Base-by-base conservation (phyloP, 1,284 basidiomycete species). In the Cryptococcus amylolentus region DNA sequence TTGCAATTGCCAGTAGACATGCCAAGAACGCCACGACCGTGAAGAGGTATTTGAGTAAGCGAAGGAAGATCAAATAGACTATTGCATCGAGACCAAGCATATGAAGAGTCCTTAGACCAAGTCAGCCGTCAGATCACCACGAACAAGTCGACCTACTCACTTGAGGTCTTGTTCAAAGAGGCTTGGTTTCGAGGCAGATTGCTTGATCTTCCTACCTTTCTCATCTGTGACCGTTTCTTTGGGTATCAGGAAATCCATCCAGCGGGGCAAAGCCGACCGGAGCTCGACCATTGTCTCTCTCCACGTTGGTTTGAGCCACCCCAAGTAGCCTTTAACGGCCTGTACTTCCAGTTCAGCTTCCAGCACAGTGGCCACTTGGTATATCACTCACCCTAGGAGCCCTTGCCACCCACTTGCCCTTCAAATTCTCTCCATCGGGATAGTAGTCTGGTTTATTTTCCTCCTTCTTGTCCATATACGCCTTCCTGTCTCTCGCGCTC, bases 11-110 rank as follows among this genome's bases (percentile, higher is more conserved):
- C 18, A 69, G 64, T 1, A 67, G 16, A 6, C 62, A 60, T 3
- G 65, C 66, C 7, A 68, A 46, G 10, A 69, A 13, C 5, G 66
- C 55, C 23, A 71, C 64, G 10, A 54, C 20, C 18, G 60, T 40
- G 56, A 72, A 74, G 41, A 90, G 79, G 80, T 84, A 85, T 27
- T 93, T 86, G 69, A 88, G 83, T 16, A 42, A 26, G 57, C 91
- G 87, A 39, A 88, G 82, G 72, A 96, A 96, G 27, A 93, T 88
- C 27, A 98, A 83, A 76, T 89, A 98, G 13, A 88, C 84, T 51
- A 93, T 87, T 0, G 93, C 94, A 72, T 98, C 95, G 20, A 97
- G 84, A 16, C 90, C 74, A 64, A 31, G 18, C 35, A 48, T 51
- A 16, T 37, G 31, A 7, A 48, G 45, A 6, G 26, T 31, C 9